Evolutionary conservation across 169 alveolate species (phyloP).

Genomic region (Perkinsus chesapeaki): DNA sequence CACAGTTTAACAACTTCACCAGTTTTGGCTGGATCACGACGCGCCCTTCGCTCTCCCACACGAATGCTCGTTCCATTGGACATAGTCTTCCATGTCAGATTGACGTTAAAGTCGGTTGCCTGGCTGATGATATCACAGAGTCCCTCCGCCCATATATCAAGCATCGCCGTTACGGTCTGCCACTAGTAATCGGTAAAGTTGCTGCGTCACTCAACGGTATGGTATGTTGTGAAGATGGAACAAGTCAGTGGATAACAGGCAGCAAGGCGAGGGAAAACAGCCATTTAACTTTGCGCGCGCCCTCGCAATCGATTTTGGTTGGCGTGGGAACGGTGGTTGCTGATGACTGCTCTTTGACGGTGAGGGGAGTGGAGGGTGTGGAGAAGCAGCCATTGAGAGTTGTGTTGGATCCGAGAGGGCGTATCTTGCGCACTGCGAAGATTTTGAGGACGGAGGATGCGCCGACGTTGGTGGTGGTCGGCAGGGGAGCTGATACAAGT

Average conservation of each 20-base stretch:
- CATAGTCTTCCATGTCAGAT: no score
- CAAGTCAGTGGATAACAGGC: background rate
- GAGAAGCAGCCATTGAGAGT: background rate
- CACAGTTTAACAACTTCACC: no score
- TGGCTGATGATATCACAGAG: background rate
- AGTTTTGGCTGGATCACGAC: no score
- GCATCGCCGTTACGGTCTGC: background rate
- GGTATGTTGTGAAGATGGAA: background rate
- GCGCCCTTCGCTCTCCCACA: no score
- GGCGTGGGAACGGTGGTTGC: background rate
- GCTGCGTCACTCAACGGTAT: background rate
- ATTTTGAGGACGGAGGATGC: background rate
- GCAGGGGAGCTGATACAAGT: background rate
- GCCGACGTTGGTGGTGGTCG: background rate
- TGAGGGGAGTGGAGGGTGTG: background rate
- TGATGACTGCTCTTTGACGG: background rate
- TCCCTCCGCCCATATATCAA: background rate
- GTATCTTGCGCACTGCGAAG: constrained; percentile 1
- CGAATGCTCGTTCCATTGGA: no score
- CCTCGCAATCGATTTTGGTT: background rate
- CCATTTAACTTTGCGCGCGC: background rate
- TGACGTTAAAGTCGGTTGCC: background rate
- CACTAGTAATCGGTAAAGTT: background rate
- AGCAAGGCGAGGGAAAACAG: background rate
- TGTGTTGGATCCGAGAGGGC: background rate